These are phyloP conservation scores for Sphenostylis stenocarpa DNA, from an alignment of 306 rosid species.

Conservation along the genomic window DNA sequence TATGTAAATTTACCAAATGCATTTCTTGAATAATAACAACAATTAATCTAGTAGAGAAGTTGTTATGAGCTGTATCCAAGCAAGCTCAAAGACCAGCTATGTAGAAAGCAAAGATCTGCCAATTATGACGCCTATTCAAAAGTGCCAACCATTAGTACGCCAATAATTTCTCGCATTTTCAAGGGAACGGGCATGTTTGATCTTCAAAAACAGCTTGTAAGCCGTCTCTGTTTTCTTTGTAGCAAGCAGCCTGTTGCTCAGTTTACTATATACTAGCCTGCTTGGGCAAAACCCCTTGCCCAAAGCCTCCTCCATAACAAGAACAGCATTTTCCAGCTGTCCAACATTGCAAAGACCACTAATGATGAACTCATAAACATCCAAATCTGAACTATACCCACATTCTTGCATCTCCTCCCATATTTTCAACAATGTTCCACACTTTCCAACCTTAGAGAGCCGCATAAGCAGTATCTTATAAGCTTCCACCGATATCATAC, in stretches of 20 bases:
- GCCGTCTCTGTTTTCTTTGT: conserved; percentile 62
- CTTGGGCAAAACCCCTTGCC: conserved; percentile 71
- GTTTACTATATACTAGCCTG: conserved; percentile 75
- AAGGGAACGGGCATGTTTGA: conserved; percentile 63
- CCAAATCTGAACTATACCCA: conserved; percentile 68
- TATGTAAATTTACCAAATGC: background rate
- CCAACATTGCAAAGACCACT: conserved; percentile 78
- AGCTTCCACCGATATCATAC: conserved; percentile 62
- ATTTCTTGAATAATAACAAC: background rate
- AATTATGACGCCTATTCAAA: conserved; percentile 41
- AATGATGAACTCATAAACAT: conserved; percentile 75
- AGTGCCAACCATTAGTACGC: conserved; percentile 93
- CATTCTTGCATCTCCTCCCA: conserved; percentile 92
- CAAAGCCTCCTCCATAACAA: conserved; percentile 89
- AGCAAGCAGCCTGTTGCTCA: conserved; percentile 64
- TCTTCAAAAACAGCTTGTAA: conserved; percentile 67
- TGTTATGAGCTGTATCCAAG: background rate
- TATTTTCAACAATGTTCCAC: conserved; percentile 68
- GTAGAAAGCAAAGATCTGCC: conserved; percentile 15
- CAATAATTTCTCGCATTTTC: conserved; percentile 65
- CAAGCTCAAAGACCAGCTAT: background rate
- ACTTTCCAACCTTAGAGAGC: conserved; percentile 77
- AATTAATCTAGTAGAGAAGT: background rate
- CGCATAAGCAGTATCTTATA: conserved; percentile 82
- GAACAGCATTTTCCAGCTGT: conserved; percentile 85